A percentile compares a stretch with the other conserved stretches of the same genome.
Evolutionary conservation across 2,329 filamentous ascomycete genomes (phyloP).

Genomic region (Rutstroemia sp.): DNA sequence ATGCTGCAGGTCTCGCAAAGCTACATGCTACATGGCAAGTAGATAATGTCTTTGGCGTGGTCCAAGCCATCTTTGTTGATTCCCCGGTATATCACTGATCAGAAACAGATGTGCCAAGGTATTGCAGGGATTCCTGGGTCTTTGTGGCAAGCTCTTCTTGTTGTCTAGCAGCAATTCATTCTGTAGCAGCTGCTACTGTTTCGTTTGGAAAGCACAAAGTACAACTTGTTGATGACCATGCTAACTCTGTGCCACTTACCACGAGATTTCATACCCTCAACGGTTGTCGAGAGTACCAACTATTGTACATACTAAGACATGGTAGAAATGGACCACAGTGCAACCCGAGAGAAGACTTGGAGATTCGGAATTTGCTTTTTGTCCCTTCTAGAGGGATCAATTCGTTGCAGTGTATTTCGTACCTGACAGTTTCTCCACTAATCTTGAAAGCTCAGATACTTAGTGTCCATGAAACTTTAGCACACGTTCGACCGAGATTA

Average conservation of each 20-base stretch:
- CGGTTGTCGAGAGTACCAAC: neutral
- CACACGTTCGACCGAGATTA: neutral
- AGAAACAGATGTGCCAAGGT: neutral
- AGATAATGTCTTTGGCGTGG: slow-evolving; percentile 6
- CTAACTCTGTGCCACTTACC: neutral
- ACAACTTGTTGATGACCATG: too few relatives aligned
- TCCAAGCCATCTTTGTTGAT: neutral
- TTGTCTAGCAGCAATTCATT: too few relatives aligned
- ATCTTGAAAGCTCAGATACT: neutral
- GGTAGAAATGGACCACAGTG: neutral
- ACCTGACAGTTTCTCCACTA: neutral
- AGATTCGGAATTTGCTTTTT: neutral
- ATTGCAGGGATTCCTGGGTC: too few relatives aligned
- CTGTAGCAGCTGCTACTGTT: neutral
- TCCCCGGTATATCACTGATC: neutral
- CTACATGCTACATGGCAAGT: slow-evolving; percentile 6
- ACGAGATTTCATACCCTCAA: neutral
- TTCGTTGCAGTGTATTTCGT: neutral
- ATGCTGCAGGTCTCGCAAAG: slow-evolving; percentile 8
- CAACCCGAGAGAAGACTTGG: neutral
- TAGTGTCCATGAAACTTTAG: neutral
- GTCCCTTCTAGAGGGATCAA: neutral
- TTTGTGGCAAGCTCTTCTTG: too few relatives aligned
- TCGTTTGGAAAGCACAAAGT: too few relatives aligned
- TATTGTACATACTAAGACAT: slow-evolving; percentile 1